Base-by-base conservation (phyloP, 352 stramenopile genomes). In the Globisporangium acanthophoron region DNA sequence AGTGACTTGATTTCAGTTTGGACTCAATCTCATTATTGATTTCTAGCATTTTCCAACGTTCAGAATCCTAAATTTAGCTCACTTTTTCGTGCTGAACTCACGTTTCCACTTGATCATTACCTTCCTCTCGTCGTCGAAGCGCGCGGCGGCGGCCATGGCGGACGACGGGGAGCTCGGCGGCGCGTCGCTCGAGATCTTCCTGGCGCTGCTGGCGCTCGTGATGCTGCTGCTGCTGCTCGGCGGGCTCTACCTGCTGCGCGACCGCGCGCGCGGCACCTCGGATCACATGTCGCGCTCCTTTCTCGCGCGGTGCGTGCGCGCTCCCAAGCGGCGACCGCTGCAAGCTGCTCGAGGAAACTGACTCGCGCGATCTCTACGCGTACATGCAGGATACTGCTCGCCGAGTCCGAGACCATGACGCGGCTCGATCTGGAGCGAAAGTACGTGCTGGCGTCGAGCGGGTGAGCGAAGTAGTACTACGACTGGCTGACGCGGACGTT, bases 371-470 rank as follows among this genome's bases (percentile, higher is more conserved):
- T 64, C 51, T 59, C 3, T 31, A 20, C 1, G 6, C 29, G 0
- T 15, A 3, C 15, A 6, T 41, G 21, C 24, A 83, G 76, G 48
- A 81, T 87, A 55, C 52, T 87, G 29, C 56, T 80, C 29, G 66
- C 75, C 33, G 74, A 87, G 35, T 71, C 73, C n/a, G 80, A 87
- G 27, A 71, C 71, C 0, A 73, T 87, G 29, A 92, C 82, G 13
- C 70, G 82, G 9, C 71, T 92, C 18, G 82, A 92, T 64, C 65
- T 92, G 5, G 82, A 92, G 57, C 76, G 82, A 50, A 83, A 76
- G 74, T 83, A 67, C 49, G 74, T 73, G 21, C 46, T 58, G 5
- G 15, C 16, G 1, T 27, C 24, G 5, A 37, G 33, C 6, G 9
- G 33, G 9, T 37, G 33, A 37, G 33, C 9, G 33, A 37, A 11